Evolutionary conservation across 2,329 filamentous ascomycete species (phyloP).

Genomic region (Neonectria ditissima): DNA sequence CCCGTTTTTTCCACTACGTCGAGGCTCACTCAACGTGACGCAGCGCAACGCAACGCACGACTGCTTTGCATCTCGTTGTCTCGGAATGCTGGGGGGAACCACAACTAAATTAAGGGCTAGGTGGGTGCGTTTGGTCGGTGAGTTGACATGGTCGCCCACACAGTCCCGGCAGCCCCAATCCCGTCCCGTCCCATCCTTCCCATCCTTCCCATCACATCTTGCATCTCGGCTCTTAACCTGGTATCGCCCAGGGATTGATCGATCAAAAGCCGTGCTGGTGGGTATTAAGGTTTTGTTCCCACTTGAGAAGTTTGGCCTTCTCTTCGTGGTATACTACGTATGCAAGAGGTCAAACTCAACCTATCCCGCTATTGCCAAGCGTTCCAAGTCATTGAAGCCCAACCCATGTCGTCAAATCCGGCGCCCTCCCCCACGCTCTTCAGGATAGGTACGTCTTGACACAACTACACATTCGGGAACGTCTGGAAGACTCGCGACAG

Average conservation of each 20-base stretch:
- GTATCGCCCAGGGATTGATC: not conserved
- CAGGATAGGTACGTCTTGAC: not conserved
- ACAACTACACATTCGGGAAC: conserved; percentile 29
- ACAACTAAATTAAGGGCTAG: conserved; percentile 14
- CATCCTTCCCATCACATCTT: conserved; percentile 17
- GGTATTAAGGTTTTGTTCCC: not conserved
- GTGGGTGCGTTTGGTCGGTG: not conserved
- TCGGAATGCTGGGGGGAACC: conserved; percentile 16
- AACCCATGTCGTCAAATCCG: conserved; percentile 15
- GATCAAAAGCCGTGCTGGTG: not conserved
- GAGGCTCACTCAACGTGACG: conserved; percentile 12
- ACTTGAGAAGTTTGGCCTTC: not conserved
- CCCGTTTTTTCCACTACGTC: conserved; percentile 5
- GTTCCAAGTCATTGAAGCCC: conserved; percentile 3
- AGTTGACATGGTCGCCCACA: conserved; percentile 22
- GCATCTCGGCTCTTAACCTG: conserved; percentile 12
- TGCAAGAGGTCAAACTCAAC: not conserved
- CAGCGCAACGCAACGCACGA: conserved; percentile 22
- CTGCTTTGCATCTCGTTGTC: conserved; percentile 26
- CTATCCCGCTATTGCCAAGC: conserved; percentile 2
- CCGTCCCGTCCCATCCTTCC: conserved; percentile 20
- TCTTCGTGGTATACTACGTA: not conserved
- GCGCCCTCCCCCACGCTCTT: conserved; percentile 20
- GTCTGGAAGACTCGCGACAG: conserved; percentile 29
- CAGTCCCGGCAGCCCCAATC: conserved; percentile 8